phyloP scores from a whole-genome alignment of 345 rosid species.

The Eucalyptus grandis region DNA sequence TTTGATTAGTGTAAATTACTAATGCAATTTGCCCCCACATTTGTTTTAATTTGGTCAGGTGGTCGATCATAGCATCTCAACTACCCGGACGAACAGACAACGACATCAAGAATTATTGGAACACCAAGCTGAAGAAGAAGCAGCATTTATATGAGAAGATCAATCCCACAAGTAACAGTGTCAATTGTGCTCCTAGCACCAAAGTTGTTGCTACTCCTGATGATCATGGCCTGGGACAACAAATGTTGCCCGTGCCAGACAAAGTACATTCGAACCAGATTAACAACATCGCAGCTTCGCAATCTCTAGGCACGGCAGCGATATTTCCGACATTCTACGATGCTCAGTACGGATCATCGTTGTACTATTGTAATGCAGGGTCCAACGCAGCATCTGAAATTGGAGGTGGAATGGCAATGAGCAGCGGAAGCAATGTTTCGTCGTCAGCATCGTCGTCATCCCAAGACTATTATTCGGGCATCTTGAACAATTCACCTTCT shows the following conservation, averaged over 20 bases:
- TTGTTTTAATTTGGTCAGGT: slow-evolving; percentile 14
- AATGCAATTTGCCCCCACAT: background rate
- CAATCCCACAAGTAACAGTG: background rate
- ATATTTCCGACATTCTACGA: background rate
- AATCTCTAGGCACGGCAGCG: background rate
- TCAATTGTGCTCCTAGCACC: background rate
- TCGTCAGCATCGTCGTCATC: background rate
- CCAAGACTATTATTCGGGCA: background rate
- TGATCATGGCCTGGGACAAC: background rate
- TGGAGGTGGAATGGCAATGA: background rate
- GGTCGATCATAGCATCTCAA: slow-evolving; percentile 51
- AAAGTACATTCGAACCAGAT: background rate
- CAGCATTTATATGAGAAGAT: slow-evolving; percentile 13
- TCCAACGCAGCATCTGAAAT: background rate
- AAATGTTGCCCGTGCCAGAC: background rate
- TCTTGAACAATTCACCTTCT: slow-evolving; percentile 1
- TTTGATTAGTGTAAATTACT: background rate
- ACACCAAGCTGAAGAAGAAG: slow-evolving; percentile 52
- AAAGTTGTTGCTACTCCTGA: background rate
- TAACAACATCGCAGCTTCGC: background rate
- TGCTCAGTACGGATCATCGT: background rate
- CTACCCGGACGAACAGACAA: slow-evolving; percentile 55
- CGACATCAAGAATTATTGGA: slow-evolving; percentile 60
- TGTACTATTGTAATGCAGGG: background rate
- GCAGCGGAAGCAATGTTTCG: background rate